Conservation (phyloP, 2,329 filamentous ascomycete species). For the Graphiopsis chlorocephala region DNA sequence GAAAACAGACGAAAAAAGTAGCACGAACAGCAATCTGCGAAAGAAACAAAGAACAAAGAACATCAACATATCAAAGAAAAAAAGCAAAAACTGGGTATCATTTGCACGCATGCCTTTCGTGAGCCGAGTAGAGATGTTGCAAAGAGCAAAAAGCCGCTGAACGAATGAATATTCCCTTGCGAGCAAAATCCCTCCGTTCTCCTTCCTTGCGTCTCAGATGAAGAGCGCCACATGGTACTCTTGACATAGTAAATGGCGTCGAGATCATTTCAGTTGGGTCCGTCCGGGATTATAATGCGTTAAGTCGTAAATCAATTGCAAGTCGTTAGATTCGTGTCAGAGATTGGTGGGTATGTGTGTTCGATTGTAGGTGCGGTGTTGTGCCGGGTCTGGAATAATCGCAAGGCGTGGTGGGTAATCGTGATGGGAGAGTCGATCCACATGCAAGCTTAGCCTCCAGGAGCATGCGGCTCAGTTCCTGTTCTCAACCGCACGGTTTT, state of each 20-base stretch:
- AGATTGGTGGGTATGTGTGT: background rate
- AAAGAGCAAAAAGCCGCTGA: constrained; percentile 8
- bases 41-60: background rate
- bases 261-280: background rate
- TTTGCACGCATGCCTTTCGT: constrained; percentile 11
- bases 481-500: constrained; percentile 40
- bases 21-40: background rate
- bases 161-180: background rate
- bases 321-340: background rate
- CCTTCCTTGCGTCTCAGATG: background rate
- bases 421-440: background rate
- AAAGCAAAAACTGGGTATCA: constrained; percentile 13
- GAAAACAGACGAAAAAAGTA: background rate
- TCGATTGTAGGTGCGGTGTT: background rate
- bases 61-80: background rate
- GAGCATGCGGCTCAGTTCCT: background rate
- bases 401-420: background rate
- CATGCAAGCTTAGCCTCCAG: background rate
- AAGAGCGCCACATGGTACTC: background rate
- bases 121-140: background rate
- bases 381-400: background rate
- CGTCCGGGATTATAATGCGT: background rate
- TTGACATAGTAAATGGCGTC: background rate
- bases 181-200: background rate
- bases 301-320: constrained; percentile 2